These are phyloP conservation scores for Termitomyces sp. DNA, from an alignment of 768 basidiomycete genomes.

Conservation along the genomic window DNA sequence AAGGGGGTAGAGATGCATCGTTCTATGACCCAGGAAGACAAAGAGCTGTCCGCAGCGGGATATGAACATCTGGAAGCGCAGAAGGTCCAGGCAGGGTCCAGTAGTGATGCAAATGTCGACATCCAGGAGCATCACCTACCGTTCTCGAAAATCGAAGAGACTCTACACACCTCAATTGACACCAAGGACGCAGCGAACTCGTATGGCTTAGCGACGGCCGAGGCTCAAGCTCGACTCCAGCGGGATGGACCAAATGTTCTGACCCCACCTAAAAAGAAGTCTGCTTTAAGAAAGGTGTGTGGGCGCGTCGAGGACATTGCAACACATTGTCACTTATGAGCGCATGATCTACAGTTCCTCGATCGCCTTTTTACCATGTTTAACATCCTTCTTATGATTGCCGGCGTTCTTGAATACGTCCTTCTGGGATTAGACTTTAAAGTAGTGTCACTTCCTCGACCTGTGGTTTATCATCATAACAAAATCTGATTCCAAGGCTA, in stretches of 20 bases:
- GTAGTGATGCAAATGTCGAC: conserved; percentile 40
- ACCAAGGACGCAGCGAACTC: conserved; percentile 46
- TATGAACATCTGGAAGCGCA: conserved; percentile 56
- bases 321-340: background rate
- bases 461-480: conserved; percentile 9
- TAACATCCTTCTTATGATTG: conserved; percentile 62
- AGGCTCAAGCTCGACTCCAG: conserved; percentile 48
- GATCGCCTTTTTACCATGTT: conserved; percentile 61
- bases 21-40: conserved; percentile 62
- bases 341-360: conserved; percentile 40
- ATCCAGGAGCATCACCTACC: conserved; percentile 51
- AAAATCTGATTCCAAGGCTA: conserved; percentile 29
- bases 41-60: conserved; percentile 61
- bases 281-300: conserved; percentile 53
- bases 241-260: conserved; percentile 58
- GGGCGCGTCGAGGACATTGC: background rate
- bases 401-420: conserved; percentile 62
- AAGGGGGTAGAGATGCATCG: conserved; percentile 57
- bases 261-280: conserved; percentile 64
- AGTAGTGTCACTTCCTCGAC: conserved; percentile 22
- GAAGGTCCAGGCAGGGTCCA: conserved; percentile 27
- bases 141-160: conserved; percentile 32
- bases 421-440: conserved; percentile 59
- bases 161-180: conserved; percentile 46
- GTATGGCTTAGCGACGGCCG: conserved; percentile 43